Base-by-base conservation (phyloP, 2,329 filamentous ascomycete species). In the Colletotrichum shisoi region DNA sequence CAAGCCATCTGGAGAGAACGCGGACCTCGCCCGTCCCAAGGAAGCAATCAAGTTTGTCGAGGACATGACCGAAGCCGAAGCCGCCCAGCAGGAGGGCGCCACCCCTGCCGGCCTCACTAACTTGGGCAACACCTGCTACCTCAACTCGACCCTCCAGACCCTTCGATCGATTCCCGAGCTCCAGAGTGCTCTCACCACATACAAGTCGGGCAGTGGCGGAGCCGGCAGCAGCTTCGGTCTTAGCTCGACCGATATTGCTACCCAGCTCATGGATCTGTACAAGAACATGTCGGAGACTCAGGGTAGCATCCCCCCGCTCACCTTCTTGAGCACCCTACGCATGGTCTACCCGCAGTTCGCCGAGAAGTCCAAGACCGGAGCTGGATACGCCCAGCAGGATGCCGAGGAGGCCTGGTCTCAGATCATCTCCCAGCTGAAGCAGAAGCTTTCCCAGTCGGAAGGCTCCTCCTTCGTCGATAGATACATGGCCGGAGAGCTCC, bases 381-480 rank as follows among this genome's bases (percentile, higher is more conserved):
- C 90, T 65, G 93, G 92, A 7, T 98, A 90, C 75, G 94, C 95
- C n/a, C 95, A 99, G 79, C 95, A 99, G 79, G 95, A 99, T 81
- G 95, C 95, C 1, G 95, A 99, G 78, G 95, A 99, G 79, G 95
- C 94, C 53, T 99, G 94, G 93, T 95, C 94, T 21, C 94, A 98
- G 76, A 96, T 99, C 69, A 81, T 99, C 6, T 88, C 91, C 51
- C 91, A 94, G 74, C 81, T 99, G 44, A 88, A 91, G 69, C 87
- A 91, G 73, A 94, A 92, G 75, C 81, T 98, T 57, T 78, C 81
- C 21, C 79, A 79, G 19, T 78, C 81, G 3, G 75, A 82, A 2
- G 84, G 88, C 2, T 77, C 82, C 1, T 92, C 92, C 0, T 97
- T 96, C 76, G 86, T 99, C 69, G 93, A 97, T 76, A 93, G 91